Percentiles rank a stretch among this genome's conserved stretches.
Evolutionary conservation across 352 stramenopile species (phyloP).

Genomic region (Pythium brassicae): DNA sequence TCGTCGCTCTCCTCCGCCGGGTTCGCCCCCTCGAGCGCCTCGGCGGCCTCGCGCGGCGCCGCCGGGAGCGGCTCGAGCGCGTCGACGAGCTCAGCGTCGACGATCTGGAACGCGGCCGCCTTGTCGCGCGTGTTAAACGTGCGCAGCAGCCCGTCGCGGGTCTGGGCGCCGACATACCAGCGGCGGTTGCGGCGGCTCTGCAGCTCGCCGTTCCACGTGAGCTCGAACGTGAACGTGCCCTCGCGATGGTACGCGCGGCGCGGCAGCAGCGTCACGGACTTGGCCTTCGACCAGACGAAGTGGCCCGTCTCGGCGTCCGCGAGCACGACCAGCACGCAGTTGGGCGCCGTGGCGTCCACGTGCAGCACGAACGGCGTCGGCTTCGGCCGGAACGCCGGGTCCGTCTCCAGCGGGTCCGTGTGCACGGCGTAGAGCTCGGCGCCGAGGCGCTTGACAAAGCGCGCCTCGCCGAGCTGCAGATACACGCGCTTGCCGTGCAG

Average conservation of each 20-base stretch:
- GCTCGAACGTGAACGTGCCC: constrained; percentile 62
- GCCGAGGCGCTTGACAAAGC: constrained; percentile 53
- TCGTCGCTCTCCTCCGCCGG: constrained; percentile 16
- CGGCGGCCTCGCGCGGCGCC: no score
- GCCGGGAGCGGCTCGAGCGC: constrained; percentile 3
- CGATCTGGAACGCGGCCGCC: constrained; percentile 49
- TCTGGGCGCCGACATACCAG: constrained; percentile 70
- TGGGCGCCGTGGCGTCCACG: constrained; percentile 39
- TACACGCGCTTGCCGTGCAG: constrained; percentile 53
- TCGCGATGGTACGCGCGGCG: constrained; percentile 49
- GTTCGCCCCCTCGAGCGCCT: constrained; percentile 16
- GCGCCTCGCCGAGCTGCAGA: constrained; percentile 22
- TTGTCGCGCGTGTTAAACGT: constrained; percentile 60
- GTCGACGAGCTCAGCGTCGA: constrained; percentile 56
- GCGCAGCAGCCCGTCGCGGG: constrained; percentile 53
- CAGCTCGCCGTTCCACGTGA: constrained; percentile 63
- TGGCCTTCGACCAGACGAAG: constrained; percentile 50
- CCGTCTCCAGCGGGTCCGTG: constrained; percentile 53
- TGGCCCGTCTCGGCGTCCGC: constrained; percentile 33
- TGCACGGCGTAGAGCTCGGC: constrained; percentile 46
- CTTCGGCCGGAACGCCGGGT: constrained; percentile 56
- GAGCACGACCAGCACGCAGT: constrained; percentile 52
- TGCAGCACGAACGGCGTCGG: constrained; percentile 45
- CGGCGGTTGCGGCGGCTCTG: constrained; percentile 58
- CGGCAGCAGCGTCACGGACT: constrained; percentile 41